Conservation (phyloP, 2,329 filamentous ascomycete species). For the Penicillium sp. region DNA sequence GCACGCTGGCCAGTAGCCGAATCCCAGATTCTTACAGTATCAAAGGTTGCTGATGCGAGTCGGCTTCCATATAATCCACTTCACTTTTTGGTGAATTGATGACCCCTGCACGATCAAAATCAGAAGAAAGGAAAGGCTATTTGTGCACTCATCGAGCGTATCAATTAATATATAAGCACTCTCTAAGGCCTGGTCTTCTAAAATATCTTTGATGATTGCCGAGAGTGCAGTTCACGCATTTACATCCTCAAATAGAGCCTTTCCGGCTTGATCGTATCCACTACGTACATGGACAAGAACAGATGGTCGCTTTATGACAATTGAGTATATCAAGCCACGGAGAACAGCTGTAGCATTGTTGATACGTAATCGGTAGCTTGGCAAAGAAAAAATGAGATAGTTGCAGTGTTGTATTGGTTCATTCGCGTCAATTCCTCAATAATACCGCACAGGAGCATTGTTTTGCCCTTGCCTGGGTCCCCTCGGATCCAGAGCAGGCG, state of each 20-base stretch:
- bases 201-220: conserved; percentile 1
- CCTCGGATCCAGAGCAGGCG: conserved; percentile 26
- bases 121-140: not conserved
- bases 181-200: not conserved
- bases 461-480: conserved; percentile 27
- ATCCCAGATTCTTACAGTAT: conserved; percentile 3
- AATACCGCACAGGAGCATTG: conserved; percentile 26
- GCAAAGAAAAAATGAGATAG: conserved; percentile 36
- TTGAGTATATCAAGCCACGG: conserved; percentile 26
- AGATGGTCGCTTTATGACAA: conserved; percentile 3
- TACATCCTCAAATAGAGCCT: conserved; percentile 2
- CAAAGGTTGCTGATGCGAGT: conserved; percentile 1
- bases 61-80: not conserved
- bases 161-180: conserved; percentile 3
- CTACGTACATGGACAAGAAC: conserved; percentile 3
- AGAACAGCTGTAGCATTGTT: conserved; percentile 34
- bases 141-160: conserved; percentile 5
- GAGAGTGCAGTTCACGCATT: conserved; percentile 6
- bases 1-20: not conserved
- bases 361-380: conserved; percentile 29
- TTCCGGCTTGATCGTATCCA: not conserved
- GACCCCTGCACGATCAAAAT: not conserved
- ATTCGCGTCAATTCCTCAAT: conserved; percentile 16
- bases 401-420: not conserved
- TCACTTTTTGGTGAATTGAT: not conserved